Evolutionary conservation across 1,139 yeast species (phyloP).

Genomic region (Yarrowia galli): DNA sequence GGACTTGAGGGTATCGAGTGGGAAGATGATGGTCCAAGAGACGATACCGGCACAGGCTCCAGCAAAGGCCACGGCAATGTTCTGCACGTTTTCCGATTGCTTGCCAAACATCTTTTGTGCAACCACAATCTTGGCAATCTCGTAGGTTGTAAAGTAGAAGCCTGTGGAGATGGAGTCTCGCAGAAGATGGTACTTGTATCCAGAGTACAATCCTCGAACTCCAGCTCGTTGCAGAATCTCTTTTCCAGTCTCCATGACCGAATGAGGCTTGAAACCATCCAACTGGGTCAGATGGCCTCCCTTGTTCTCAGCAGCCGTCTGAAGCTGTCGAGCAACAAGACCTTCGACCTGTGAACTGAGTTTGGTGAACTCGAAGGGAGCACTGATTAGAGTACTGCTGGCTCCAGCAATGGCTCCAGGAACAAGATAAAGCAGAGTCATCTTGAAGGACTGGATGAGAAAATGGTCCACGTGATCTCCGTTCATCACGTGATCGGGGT

Average conservation of each 20-base stretch:
- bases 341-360: conserved; percentile 73
- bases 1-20: conserved; percentile 80
- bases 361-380: conserved; percentile 88
- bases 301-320: conserved; percentile 32
- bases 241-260: conserved; percentile 57
- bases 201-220: conserved; percentile 69
- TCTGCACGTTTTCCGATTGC: conserved; percentile 49
- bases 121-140: conserved; percentile 60
- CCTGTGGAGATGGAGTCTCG: conserved; percentile 79
- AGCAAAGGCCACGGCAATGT: conserved; percentile 61
- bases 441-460: conserved; percentile 1
- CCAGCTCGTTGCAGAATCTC: conserved; percentile 68
- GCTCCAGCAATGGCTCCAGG: conserved; percentile 76
- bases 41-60: conserved; percentile 83
- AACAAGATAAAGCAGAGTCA: conserved; percentile 41
- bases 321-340: conserved; percentile 53
- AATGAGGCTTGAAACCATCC: conserved; percentile 51
- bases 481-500: conserved; percentile 20
- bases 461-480: conserved; percentile 23
- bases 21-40: conserved; percentile 78
- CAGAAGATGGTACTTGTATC: conserved; percentile 66
- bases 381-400: conserved; percentile 69
- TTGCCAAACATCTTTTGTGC: conserved; percentile 46
- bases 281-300: conserved; percentile 28
- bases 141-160: conserved; percentile 76